These are phyloP conservation scores for Mycena polygramma DNA, from an alignment of 768 basidiomycete species.

Conservation along the genomic window DNA sequence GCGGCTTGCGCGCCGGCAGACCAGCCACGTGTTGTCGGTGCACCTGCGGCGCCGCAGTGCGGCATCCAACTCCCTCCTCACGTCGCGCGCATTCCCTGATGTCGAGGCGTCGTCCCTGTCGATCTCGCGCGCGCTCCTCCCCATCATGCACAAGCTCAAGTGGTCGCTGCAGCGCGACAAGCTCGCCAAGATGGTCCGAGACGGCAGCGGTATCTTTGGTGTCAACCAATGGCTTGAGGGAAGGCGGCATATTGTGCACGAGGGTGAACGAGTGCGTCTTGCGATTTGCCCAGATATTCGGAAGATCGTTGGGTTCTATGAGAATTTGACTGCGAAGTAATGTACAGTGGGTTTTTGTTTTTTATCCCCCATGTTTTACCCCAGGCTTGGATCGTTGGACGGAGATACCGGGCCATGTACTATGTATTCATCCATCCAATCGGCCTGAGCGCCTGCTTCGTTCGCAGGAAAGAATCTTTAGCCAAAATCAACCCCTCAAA, in stretches of 20 bases:
- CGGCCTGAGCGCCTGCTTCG: too few species aligned
- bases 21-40: conserved; percentile 63
- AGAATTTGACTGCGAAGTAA: conserved; percentile 48
- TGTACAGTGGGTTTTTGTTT: neutral
- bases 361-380: too few species aligned
- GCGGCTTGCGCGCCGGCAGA: conserved; percentile 66
- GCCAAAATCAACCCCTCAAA: too few species aligned
- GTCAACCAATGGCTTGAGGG: conserved; percentile 71
- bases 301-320: conserved; percentile 72
- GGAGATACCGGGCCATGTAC: too few species aligned
- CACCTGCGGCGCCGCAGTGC: conserved; percentile 65
- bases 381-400: too few species aligned
- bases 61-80: conserved; percentile 55
- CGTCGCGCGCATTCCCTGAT: conserved; percentile 71
- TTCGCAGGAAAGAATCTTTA: too few species aligned
- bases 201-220: conserved; percentile 53
- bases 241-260: conserved; percentile 62
- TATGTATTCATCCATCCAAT: too few species aligned
- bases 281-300: conserved; percentile 77
- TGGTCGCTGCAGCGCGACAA: conserved; percentile 78
- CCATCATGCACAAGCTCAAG: conserved; percentile 75
- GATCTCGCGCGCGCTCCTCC: conserved; percentile 72
- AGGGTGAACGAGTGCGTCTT: conserved; percentile 75
- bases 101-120: conserved; percentile 68
- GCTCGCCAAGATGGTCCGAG: conserved; percentile 69